Base-by-base conservation (phyloP, 768 basidiomycete species). In the Porpolomopsis calyptriformis region DNA sequence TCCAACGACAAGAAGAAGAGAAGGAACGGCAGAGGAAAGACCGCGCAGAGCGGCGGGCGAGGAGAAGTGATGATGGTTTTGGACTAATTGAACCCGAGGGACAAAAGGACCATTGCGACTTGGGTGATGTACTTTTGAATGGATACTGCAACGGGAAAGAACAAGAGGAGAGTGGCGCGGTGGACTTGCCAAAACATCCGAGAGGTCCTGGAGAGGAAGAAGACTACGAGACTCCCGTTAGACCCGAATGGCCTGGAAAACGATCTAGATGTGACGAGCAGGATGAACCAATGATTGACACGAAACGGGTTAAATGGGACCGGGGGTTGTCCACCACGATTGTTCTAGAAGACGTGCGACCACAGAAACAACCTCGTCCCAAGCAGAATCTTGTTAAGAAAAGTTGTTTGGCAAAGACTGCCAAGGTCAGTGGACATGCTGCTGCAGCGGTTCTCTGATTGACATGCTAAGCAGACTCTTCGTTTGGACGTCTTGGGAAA, bases 151-250 rank as follows among this genome's bases (percentile, higher is more conserved):
- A 57, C 40, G 53, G 53, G 7, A 49, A 49, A 36, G 48, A 50
- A 42, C 29, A 54, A 40, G 35, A 58, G 42, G 48, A 50, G 43
- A 29, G 31, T 48, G 52, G 50, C 36, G 50, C 49, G 45, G 40
- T 42, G 44, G 37, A 51, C 9, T 55, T 50, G 44, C 39, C 22
- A 9, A 63, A 60, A 50, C 83, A 87, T 63, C 63, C 59, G 43
- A 66, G 78, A 54, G 87, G 80, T 1, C 75, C 86, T 3, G 88
- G 87, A 2, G 87, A 91, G 20, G 85, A 87, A 22, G 86, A 82
- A 53, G 85, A 86, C 49, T 87, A 86, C 53, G 71, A 73, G 55
- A 84, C 82, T 9, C 85, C 85, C 2, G 66, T 72, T 37, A 65
- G 65, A 52, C 62, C 65, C 27, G 64, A 64, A 22, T 62, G 64